Base-by-base conservation (phyloP, 208 protist genomes). In the Leishmania tropica region DNA sequence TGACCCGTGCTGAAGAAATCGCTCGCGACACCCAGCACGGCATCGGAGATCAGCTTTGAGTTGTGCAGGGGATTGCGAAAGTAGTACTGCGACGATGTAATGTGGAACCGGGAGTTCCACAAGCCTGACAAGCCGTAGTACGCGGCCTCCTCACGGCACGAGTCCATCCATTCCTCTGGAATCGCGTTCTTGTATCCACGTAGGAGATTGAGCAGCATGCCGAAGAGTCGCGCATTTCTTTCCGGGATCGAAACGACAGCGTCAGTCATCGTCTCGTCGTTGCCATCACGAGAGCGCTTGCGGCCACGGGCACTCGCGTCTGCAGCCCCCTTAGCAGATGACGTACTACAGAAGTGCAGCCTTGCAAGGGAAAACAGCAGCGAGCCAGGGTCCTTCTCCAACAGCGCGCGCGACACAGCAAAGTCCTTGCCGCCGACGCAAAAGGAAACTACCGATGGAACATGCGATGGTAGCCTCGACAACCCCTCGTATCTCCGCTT, bases 381-480 rank as follows among this genome's bases (percentile, higher is more conserved):
- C 37, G 92, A 96, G 35, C 91, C 85, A 21, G 88, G 88, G 54
- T 96, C 92, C 71, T 91, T 90, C 71, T 86, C 83, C 3, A 96
- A 54, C 4, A 89, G 31, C 0, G 73, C 58, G 13, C 87, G 82
- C 1, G 78, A 83, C 48, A 94, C 85, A 6, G 88, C 81, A 64
- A 96, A 96, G 24, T 21, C 17, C 47, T 62, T 75, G 19, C 81
- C 89, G 40, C 88, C 89, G 1, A 96, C 89, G 47, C 81, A 68
- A 72, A 96, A 92, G 28, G 53, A 67, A 0, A 96, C 84, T 10
- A 96, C 76, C n/a, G 75, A 64, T 2, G 92, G 92, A 8, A 96
- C 90, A 48, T 40, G 51, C 1, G 71, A 58, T 37, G 87, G 74
- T 75, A 95, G 83, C 11, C 79, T 76, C 17, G 82, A 54, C 76